Evolutionary conservation across 1,284 basidiomycete species (phyloP).

Genomic region (Puccinia sorghi): DNA sequence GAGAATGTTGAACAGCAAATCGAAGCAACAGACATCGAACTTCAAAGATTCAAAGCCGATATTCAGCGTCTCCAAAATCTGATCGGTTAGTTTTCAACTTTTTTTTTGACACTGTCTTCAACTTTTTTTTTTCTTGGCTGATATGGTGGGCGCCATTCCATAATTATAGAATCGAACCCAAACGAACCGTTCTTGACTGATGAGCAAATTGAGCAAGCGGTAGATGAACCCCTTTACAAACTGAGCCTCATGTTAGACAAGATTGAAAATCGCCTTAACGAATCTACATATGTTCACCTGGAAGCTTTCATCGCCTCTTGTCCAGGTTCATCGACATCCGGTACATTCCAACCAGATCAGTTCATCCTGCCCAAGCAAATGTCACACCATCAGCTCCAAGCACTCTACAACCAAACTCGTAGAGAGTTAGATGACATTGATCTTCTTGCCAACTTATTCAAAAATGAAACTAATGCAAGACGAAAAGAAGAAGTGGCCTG

Average conservation of each 20-base stretch:
- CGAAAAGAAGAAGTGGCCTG: constrained; percentile 34
- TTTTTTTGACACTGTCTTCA: background rate
- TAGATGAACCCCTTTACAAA: constrained; percentile 16
- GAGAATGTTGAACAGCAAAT: constrained; percentile 22
- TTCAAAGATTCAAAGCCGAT: constrained; percentile 18
- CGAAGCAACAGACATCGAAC: background rate
- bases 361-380: constrained; percentile 48
- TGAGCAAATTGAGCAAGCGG: constrained; percentile 10
- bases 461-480: constrained; percentile 16
- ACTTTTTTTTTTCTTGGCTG: background rate
- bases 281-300: constrained; percentile 17
- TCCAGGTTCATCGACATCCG: constrained; percentile 30
- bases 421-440: constrained; percentile 12
- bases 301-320: constrained; percentile 43
- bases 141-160: background rate
- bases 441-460: constrained; percentile 10
- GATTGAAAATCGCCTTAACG: constrained; percentile 14
- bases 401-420: constrained; percentile 28
- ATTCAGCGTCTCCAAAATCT: constrained; percentile 1
- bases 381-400: constrained; percentile 41
- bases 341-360: constrained; percentile 43
- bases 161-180: constrained; percentile 23
- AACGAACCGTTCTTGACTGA: constrained; percentile 21
- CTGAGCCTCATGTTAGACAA: constrained; percentile 12
- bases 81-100: constrained; percentile 30